phyloP scores from a whole-genome alignment of 208 protist genomes.

The Leishmania arabica region DNA sequence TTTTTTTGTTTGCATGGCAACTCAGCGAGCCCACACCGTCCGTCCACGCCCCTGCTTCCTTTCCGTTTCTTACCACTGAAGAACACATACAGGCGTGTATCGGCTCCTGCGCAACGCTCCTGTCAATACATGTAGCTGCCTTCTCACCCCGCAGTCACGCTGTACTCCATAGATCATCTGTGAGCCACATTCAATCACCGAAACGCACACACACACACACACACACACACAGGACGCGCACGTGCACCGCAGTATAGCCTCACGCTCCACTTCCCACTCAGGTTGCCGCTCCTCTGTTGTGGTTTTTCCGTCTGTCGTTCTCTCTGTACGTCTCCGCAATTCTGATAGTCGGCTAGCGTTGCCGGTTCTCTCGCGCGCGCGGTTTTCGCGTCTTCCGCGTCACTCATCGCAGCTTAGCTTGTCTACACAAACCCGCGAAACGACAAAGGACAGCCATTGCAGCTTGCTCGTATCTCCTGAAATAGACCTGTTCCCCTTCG shows the following conservation, averaged over 20 bases:
- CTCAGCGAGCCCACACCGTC: neutral
- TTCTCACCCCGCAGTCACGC: neutral
- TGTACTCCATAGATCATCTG: neutral
- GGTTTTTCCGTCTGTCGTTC: neutral
- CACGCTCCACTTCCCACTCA: neutral
- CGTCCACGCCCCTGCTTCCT: neutral
- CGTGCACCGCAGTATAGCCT: neutral
- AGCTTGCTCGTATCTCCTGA: neutral
- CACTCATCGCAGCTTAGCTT: neutral
- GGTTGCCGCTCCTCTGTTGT: neutral
- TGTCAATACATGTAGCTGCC: neutral
- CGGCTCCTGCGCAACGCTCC: neutral
- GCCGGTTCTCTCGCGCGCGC: neutral
- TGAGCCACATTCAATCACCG: neutral
- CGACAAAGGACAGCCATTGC: neutral
- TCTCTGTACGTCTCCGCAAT: neutral
- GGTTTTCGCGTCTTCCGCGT: neutral
- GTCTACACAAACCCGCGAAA: neutral
- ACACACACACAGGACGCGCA: neutral
- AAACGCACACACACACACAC: neutral
- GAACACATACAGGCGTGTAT: neutral
- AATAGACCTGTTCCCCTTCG: neutral
- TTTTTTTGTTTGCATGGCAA: neutral
- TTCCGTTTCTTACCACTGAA: neutral
- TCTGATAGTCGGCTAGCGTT: neutral